Percentiles rank a stretch among this genome's conserved stretches.
These are phyloP conservation scores for Pouteria campechiana DNA, from an alignment of 179 eudicot genomes.

Conservation along the genomic window DNA sequence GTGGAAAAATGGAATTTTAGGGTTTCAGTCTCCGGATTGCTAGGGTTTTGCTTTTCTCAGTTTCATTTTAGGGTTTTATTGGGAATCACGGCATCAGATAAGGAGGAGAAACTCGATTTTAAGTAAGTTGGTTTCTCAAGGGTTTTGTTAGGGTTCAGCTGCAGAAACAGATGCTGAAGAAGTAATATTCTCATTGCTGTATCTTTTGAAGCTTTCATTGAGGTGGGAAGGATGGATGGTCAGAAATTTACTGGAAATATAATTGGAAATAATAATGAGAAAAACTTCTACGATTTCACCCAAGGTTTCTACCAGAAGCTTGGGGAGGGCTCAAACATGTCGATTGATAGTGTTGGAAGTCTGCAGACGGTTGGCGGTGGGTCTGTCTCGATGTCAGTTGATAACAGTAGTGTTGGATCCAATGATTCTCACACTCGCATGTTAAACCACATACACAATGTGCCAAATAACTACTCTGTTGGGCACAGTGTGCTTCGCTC, in stretches of 20 bases:
- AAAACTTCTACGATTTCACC: conserved; percentile 35
- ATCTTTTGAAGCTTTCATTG: conserved; percentile 11
- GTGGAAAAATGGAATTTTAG: no score
- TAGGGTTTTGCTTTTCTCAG: no score
- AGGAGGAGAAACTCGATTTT: no score
- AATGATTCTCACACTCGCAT: conserved; percentile 75
- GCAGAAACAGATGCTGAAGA: conserved; percentile 24
- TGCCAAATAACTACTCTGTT: conserved; percentile 36
- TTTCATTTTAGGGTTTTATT: no score
- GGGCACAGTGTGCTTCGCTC: conserved; percentile 48
- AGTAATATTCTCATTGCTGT: no score
- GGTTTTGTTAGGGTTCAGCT: conserved; percentile 1
- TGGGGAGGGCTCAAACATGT: conserved; percentile 81
- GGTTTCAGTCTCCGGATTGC: no score
- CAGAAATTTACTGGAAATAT: conserved; percentile 62
- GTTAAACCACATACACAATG: conserved; percentile 56
- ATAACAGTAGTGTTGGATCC: conserved; percentile 81
- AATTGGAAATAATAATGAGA: conserved; percentile 46
- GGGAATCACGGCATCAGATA: no score
- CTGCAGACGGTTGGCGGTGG: conserved; percentile 75
- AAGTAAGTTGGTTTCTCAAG: no score
- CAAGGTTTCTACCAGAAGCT: conserved; percentile 62
- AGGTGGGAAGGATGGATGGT: conserved; percentile 60
- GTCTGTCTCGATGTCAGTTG: conserved; percentile 82
- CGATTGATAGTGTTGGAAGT: conserved; percentile 66